Conservation (phyloP, 2,329 filamentous ascomycete genomes). For the Trichophyton mentagrophytes region DNA sequence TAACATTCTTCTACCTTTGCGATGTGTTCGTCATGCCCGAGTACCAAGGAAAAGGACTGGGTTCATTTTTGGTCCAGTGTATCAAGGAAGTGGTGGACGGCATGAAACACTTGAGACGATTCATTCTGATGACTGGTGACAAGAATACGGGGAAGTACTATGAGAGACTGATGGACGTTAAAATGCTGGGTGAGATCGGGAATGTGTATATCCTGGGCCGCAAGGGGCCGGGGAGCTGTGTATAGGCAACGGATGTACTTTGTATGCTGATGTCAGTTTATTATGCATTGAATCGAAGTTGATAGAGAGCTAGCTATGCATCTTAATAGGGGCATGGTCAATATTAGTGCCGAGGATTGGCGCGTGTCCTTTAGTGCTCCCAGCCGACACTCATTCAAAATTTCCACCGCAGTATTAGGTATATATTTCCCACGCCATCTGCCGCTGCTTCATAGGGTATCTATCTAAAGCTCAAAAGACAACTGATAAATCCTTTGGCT, state of each 20-base stretch:
- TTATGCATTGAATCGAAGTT: not conserved
- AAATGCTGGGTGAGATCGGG: conserved; percentile 7
- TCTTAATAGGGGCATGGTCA: too few species aligned
- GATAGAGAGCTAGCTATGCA: too few species aligned
- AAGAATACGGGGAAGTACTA: conserved; percentile 11
- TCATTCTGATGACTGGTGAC: conserved; percentile 35
- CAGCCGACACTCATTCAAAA: too few species aligned
- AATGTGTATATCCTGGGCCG: conserved; percentile 9
- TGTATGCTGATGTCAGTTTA: not conserved
- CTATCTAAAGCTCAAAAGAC: too few species aligned
- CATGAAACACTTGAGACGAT: conserved; percentile 48
- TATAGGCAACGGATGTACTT: not conserved
- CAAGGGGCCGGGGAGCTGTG: conserved; percentile 6
- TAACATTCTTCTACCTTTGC: conserved; percentile 56
- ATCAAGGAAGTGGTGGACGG: conserved; percentile 44
- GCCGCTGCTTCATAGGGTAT: too few species aligned
- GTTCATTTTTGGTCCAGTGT: conserved; percentile 51
- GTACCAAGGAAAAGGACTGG: conserved; percentile 50
- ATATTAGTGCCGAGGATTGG: too few species aligned
- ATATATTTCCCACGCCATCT: too few species aligned
- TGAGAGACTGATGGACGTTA: conserved; percentile 11
- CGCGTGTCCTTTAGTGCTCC: too few species aligned
- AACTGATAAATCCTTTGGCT: too few species aligned
- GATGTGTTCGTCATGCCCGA: conserved; percentile 53
- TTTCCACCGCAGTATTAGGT: too few species aligned